Percentiles rank a stretch among this genome's conserved stretches.
These are phyloP conservation scores for Ganoderma lingzhi DNA, from an alignment of 1,284 basidiomycete genomes.

Conservation along the genomic window DNA sequence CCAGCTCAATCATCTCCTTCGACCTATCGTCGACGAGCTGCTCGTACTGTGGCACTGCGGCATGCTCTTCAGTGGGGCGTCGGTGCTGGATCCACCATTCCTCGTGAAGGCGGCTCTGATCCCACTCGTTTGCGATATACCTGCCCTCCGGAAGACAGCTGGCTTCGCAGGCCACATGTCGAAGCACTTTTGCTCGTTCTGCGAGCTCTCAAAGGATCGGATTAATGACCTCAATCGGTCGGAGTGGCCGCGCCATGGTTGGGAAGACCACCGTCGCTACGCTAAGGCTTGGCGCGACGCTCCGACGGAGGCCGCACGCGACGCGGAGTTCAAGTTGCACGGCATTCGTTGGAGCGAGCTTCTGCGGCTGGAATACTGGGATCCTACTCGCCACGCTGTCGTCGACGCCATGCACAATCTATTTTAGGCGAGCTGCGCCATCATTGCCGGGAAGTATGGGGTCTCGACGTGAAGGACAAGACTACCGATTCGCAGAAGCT, in stretches of 20 bases:
- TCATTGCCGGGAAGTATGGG: constrained; percentile 17
- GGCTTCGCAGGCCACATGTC: constrained; percentile 20
- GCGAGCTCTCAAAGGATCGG: constrained; percentile 8
- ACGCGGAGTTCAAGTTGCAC: constrained; percentile 35
- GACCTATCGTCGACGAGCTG: constrained; percentile 32
- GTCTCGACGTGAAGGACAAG: constrained; percentile 5
- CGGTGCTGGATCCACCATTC: constrained; percentile 6
- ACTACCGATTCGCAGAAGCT: not conserved
- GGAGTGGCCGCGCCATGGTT: constrained; percentile 13
- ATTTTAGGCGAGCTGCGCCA: constrained; percentile 16
- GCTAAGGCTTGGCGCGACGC: constrained; percentile 43
- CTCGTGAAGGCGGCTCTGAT: constrained; percentile 21
- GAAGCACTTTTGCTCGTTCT: constrained; percentile 31
- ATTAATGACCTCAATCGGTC: constrained; percentile 10
- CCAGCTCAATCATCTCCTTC: constrained; percentile 32
- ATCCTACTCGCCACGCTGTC: constrained; percentile 39
- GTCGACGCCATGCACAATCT: constrained; percentile 14
- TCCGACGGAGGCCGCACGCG: constrained; percentile 26
- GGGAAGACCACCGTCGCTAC: constrained; percentile 14
- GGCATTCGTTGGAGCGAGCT: constrained; percentile 48
- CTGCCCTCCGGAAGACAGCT: constrained; percentile 23
- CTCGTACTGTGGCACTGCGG: constrained; percentile 29
- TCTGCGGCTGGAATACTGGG: constrained; percentile 46
- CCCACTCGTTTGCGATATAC: constrained; percentile 20
- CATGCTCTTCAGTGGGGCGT: constrained; percentile 12